Evolutionary conservation across 805 yeast species (phyloP).

Genomic region (Starmerella bombi): DNA sequence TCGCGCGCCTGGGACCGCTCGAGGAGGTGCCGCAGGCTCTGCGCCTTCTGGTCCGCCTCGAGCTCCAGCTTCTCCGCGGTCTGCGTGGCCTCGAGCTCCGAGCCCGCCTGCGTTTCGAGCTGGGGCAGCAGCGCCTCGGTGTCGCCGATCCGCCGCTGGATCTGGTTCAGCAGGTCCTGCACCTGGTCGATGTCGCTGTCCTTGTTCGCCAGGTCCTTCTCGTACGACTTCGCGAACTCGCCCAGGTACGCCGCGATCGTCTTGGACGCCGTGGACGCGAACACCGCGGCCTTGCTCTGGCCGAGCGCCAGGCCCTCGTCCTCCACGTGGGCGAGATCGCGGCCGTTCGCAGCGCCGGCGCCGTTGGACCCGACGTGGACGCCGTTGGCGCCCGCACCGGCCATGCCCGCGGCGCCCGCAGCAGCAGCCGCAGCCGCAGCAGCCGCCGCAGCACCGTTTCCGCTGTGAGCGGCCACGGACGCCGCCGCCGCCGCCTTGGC

Average conservation of each 20-base stretch:
- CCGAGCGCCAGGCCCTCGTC: background rate
- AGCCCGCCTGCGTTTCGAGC: slow-evolving; percentile 24
- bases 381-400: background rate
- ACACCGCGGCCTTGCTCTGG: slow-evolving; percentile 19
- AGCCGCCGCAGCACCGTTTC: background rate
- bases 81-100: slow-evolving; percentile 20
- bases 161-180: slow-evolving; percentile 30
- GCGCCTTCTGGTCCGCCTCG: slow-evolving; percentile 22
- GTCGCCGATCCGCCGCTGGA: slow-evolving; percentile 32
- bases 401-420: background rate
- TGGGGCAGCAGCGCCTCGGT: slow-evolving; percentile 27
- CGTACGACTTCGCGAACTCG: slow-evolving; percentile 37
- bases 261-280: slow-evolving; percentile 9
- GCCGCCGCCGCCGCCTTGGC: background rate
- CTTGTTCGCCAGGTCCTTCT: slow-evolving; percentile 40
- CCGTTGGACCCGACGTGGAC: background rate
- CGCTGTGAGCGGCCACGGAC: background rate
- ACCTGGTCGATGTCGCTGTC: slow-evolving; percentile 42
- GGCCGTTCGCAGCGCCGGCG: background rate
- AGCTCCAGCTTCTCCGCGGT: slow-evolving; percentile 22
- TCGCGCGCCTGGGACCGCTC: slow-evolving; percentile 56
- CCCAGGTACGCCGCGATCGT: slow-evolving; percentile 21
- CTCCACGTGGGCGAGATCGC: background rate
- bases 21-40: slow-evolving; percentile 32
- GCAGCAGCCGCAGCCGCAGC: slow-evolving; percentile 18